These are phyloP conservation scores for Wickerhamomyces canadensis DNA, from an alignment of 805 yeast species.

Conservation along the genomic window DNA sequence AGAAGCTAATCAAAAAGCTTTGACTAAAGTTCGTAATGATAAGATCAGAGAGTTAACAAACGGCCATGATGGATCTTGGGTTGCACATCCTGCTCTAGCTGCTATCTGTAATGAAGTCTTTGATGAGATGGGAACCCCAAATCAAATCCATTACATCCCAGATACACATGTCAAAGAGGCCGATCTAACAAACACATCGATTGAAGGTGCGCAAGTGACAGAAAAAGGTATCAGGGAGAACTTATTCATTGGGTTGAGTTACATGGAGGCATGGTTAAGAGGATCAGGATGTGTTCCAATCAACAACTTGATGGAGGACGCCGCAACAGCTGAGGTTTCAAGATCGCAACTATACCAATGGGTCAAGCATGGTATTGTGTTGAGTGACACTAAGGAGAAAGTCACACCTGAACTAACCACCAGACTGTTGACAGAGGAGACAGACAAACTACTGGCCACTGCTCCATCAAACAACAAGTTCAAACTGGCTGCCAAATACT, in stretches of 20 bases:
- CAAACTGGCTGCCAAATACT: conserved; percentile 60
- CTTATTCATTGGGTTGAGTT: conserved; percentile 68
- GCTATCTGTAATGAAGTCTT: conserved; percentile 69
- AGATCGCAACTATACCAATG: conserved; percentile 80
- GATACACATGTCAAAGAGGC: conserved; percentile 41
- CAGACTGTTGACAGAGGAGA: conserved; percentile 57
- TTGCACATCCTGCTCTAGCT: conserved; percentile 81
- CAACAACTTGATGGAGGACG: conserved; percentile 84
- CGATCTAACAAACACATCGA: conserved; percentile 60
- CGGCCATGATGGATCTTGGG: conserved; percentile 89
- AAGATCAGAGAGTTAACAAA: conserved; percentile 70
- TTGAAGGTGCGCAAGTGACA: conserved; percentile 58
- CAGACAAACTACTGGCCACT: conserved; percentile 44
- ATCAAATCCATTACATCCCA: conserved; percentile 56
- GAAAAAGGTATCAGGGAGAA: conserved; percentile 66
- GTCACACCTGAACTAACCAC: conserved; percentile 57
- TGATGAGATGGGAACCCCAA: conserved; percentile 76
- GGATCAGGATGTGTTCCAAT: conserved; percentile 84
- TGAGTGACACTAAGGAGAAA: conserved; percentile 51
- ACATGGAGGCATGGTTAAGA: conserved; percentile 84
- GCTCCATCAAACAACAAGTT: conserved; percentile 50
- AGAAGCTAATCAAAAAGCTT: conserved; percentile 55
- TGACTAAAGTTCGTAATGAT: conserved; percentile 69
- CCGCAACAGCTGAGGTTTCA: conserved; percentile 85
- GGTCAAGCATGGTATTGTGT: conserved; percentile 63